These are phyloP conservation scores for Tuber melanosporum DNA, from an alignment of 495 filamentous ascomycete genomes.

Conservation along the genomic window DNA sequence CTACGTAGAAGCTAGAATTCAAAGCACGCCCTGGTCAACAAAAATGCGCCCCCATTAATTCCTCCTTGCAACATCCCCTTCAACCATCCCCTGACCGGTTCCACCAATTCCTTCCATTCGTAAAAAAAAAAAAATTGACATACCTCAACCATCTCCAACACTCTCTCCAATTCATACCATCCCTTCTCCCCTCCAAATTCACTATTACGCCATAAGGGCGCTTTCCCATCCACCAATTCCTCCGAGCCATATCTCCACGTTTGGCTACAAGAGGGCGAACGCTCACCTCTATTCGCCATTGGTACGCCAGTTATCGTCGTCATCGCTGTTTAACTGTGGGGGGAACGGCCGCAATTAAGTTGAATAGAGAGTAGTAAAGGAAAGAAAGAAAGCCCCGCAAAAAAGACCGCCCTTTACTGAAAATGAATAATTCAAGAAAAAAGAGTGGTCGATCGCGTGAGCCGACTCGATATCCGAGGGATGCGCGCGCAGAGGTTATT, in stretches of 20 bases:
- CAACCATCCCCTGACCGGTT: not conserved
- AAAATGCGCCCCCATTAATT: slow-evolving; percentile 3
- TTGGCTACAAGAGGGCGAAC: not conserved
- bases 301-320: not conserved
- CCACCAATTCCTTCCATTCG: not conserved
- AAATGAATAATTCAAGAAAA: not conserved
- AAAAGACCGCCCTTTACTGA: not conserved
- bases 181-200: not conserved
- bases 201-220: not conserved
- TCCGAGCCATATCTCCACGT: not conserved
- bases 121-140: not conserved
- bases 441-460: not conserved
- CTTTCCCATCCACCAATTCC: not conserved
- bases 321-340: not conserved
- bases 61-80: not conserved
- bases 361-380: not conserved
- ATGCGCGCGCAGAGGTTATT: slow-evolving; percentile 2
- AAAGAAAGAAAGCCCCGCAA: not conserved
- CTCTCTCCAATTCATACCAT: not conserved
- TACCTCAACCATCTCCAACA: not conserved
- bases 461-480: slow-evolving; percentile 14
- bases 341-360: not conserved
- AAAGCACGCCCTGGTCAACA: not conserved
- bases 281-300: not conserved
- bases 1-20: not conserved